Evolutionary conservation across 352 stramenopile species (phyloP).

Genomic region (Plasmopara viticola): DNA sequence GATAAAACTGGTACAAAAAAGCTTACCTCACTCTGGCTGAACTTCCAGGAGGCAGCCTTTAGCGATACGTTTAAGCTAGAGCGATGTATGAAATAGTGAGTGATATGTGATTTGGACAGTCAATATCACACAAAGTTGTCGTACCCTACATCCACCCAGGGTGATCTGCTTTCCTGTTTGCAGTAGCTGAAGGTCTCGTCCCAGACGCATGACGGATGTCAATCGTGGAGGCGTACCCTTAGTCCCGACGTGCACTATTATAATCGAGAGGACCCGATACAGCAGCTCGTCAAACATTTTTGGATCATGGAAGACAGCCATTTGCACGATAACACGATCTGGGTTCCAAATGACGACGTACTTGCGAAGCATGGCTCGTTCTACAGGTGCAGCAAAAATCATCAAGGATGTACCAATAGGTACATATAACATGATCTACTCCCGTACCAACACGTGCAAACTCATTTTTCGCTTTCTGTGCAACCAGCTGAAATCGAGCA

Average conservation of each 20-base stretch:
- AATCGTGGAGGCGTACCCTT: conserved; percentile 58
- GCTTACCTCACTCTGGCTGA: conserved; percentile 23
- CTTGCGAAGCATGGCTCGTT: conserved; percentile 40
- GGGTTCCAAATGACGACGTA: conserved; percentile 26
- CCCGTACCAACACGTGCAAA: conserved; percentile 35
- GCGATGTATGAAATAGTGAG: background rate
- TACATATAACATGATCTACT: background rate
- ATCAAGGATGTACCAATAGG: conserved; percentile 1
- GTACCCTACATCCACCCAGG: conserved; percentile 56
- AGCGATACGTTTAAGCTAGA: conserved; percentile 27
- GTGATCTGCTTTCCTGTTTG: conserved; percentile 65
- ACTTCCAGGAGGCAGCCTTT: conserved; percentile 34
- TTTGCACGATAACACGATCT: conserved; percentile 32
- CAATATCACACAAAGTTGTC: conserved; percentile 6
- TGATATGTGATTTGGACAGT: background rate
- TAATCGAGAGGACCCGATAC: conserved; percentile 48
- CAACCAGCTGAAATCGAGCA: conserved; percentile 38
- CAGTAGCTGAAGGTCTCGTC: conserved; percentile 38
- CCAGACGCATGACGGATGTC: conserved; percentile 40
- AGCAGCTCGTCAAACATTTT: conserved; percentile 61
- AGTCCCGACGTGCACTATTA: conserved; percentile 45
- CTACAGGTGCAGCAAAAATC: conserved; percentile 23
- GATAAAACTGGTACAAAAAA: no score
- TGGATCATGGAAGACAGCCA: conserved; percentile 38
- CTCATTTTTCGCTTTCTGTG: conserved; percentile 43